These are phyloP conservation scores for Leccinum longicurvipes DNA, from an alignment of 768 basidiomycete species.

Conservation along the genomic window DNA sequence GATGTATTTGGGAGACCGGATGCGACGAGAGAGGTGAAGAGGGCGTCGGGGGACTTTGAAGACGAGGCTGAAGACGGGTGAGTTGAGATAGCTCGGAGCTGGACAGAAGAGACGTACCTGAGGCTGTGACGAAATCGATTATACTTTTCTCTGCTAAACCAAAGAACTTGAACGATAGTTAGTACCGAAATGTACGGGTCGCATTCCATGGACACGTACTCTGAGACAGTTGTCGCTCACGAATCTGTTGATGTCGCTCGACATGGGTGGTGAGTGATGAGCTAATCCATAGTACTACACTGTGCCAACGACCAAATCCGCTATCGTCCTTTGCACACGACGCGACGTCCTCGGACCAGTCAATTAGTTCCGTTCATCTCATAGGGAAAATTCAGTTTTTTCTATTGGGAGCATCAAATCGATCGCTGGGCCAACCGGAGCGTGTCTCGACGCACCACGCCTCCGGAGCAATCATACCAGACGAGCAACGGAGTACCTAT, in stretches of 20 bases:
- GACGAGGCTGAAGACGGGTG: slow-evolving; percentile 52
- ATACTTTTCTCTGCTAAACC: slow-evolving; percentile 81
- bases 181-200: background rate
- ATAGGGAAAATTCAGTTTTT: background rate
- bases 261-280: slow-evolving; percentile 38
- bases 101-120: slow-evolving; percentile 47
- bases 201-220: slow-evolving; percentile 38
- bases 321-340: no score
- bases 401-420: background rate
- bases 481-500: background rate
- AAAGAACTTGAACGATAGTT: slow-evolving; percentile 55
- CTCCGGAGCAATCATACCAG: background rate
- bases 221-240: slow-evolving; percentile 76
- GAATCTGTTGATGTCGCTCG: slow-evolving; percentile 63
- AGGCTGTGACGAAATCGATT: slow-evolving; percentile 83
- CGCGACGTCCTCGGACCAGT: background rate
- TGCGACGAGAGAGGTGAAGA: slow-evolving; percentile 71
- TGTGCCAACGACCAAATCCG: no score
- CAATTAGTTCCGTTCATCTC: background rate
- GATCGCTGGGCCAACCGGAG: background rate
- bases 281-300: no score
- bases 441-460: background rate
- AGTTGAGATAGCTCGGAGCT: background rate
- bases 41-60: slow-evolving; percentile 73
- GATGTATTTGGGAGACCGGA: slow-evolving; percentile 81